phyloP scores from a whole-genome alignment of 2,329 filamentous ascomycete genomes.

The Microsporum audouinii region DNA sequence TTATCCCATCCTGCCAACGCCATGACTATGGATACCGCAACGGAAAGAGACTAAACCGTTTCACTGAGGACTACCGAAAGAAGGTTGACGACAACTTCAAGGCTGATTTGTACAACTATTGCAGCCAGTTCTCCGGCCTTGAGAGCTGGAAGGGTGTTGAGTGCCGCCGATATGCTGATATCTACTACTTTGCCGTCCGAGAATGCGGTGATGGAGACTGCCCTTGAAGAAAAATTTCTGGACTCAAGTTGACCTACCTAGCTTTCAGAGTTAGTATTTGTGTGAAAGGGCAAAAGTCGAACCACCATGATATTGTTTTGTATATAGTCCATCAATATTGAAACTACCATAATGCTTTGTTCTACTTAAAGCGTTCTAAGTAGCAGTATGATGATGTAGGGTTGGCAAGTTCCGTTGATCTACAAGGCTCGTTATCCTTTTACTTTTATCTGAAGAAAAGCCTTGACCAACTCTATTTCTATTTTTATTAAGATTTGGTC shows the following conservation, averaged over 20 bases:
- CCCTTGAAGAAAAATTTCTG: not conserved
- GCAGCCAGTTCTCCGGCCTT: slow-evolving; percentile 5
- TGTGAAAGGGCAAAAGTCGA: not conserved
- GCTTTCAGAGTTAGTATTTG: not conserved
- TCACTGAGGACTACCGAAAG: slow-evolving; percentile 33
- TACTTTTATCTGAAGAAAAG: not conserved
- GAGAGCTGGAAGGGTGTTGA: slow-evolving; percentile 1
- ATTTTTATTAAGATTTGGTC: not conserved
- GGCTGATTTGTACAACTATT: slow-evolving; percentile 19
- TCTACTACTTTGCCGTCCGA: slow-evolving; percentile 11
- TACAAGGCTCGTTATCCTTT: not conserved
- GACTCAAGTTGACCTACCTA: not conserved
- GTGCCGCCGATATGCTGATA: slow-evolving; percentile 8
- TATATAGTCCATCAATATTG: not conserved
- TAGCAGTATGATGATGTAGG: not conserved
- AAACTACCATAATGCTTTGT: not conserved
- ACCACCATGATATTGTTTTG: not conserved
- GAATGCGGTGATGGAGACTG: slow-evolving; percentile 10
- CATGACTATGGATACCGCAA: slow-evolving; percentile 50
- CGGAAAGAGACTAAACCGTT: slow-evolving; percentile 40
- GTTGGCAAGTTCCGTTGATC: too few species aligned
- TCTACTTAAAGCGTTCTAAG: not conserved
- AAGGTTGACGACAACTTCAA: slow-evolving; percentile 43
- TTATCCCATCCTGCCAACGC: slow-evolving; percentile 37
- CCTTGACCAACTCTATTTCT: not conserved